Evolutionary conservation across 129 eudicot genomes (phyloP).

Genomic region (Cynara cardunculus): DNA sequence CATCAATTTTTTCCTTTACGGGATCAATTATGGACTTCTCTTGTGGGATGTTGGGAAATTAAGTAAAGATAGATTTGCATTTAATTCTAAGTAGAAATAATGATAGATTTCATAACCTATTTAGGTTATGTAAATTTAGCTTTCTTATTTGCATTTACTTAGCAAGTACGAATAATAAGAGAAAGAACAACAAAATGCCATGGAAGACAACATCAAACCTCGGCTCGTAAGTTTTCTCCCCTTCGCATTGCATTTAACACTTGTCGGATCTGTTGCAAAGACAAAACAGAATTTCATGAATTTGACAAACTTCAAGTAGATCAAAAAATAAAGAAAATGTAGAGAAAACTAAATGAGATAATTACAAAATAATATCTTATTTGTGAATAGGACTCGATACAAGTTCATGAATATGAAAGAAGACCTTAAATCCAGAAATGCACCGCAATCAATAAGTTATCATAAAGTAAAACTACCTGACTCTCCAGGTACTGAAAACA

Average conservation of each 20-base stretch:
- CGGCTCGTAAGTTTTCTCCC: constrained; percentile 64
- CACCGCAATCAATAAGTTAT: background rate
- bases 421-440: background rate
- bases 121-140: background rate
- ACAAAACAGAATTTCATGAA: background rate
- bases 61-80: background rate
- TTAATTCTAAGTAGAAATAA: background rate
- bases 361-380: background rate
- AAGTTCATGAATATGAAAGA: background rate
- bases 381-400: background rate
- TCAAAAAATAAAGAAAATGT: background rate
- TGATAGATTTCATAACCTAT: background rate
- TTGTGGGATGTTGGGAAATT: background rate
- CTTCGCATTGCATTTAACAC: constrained; percentile 74
- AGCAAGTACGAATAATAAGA: background rate
- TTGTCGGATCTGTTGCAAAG: constrained; percentile 62
- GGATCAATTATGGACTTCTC: background rate
- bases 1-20: background rate
- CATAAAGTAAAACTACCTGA: background rate
- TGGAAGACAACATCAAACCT: constrained; percentile 50
- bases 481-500: background rate
- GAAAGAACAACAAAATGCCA: constrained; percentile 5
- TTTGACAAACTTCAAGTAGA: background rate
- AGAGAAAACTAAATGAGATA: background rate
- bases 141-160: background rate